phyloP scores from a whole-genome alignment of 2,329 filamentous ascomycete genomes.

The Calonectria pauciramosa region DNA sequence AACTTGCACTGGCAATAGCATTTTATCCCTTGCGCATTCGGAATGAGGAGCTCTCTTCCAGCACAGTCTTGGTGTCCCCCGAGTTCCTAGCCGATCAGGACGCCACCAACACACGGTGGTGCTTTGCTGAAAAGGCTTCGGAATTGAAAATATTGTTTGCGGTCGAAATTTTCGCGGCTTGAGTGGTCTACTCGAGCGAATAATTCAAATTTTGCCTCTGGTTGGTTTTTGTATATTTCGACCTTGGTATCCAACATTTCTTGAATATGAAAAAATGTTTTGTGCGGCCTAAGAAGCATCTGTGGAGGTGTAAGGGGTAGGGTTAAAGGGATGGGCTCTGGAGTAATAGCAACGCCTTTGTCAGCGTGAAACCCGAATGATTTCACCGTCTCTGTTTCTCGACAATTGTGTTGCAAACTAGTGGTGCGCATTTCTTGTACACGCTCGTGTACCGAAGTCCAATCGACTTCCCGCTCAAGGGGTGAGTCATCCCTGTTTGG shows the following conservation, averaged over 20 bases:
- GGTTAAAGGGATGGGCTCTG: conserved; percentile 15
- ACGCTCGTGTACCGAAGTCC: conserved; percentile 49
- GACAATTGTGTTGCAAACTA: neutral
- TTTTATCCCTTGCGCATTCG: conserved; percentile 37
- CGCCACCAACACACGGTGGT: conserved; percentile 62
- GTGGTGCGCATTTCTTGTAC: conserved; percentile 14
- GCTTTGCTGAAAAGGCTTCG: conserved; percentile 72
- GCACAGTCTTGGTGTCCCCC: conserved; percentile 44
- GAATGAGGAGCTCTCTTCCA: conserved; percentile 42
- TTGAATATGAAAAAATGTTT: conserved; percentile 73
- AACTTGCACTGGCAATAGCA: conserved; percentile 51
- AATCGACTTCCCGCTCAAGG: conserved; percentile 57
- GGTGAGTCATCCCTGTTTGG: conserved; percentile 17
- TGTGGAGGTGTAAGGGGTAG: neutral
- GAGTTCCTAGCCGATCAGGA: conserved; percentile 45
- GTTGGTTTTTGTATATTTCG: conserved; percentile 48
- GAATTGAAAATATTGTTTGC: conserved; percentile 74
- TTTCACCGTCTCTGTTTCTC: conserved; percentile 15
- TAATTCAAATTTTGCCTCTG: conserved; percentile 68
- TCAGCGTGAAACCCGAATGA: neutral
- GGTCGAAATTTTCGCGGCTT: conserved; percentile 62
- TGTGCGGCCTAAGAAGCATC: conserved; percentile 36
- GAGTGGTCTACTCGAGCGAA: conserved; percentile 74
- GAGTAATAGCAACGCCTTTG: neutral
- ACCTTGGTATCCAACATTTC: conserved; percentile 67